phyloP scores from a whole-genome alignment of 2,329 filamentous ascomycete genomes.

The Calonectria leucothoes region DNA sequence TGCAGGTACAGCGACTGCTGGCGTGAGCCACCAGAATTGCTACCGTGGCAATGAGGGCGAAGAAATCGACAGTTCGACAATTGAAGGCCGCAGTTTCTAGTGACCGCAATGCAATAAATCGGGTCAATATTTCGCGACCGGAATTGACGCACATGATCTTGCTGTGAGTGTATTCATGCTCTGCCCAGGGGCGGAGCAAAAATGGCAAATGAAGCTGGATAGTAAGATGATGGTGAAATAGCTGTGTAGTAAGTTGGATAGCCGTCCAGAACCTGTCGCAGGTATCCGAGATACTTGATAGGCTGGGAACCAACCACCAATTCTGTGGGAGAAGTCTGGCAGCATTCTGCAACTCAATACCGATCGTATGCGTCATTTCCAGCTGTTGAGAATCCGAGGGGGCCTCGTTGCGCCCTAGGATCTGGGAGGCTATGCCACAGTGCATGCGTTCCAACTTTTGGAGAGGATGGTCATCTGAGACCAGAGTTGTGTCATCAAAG shows the following conservation, averaged over 20 bases:
- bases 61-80: slow-evolving; percentile 15
- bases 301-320: not conserved
- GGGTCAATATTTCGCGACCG: slow-evolving; percentile 13
- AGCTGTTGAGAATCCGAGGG: not conserved
- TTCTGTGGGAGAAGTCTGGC: not conserved
- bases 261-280: not conserved
- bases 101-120: slow-evolving; percentile 12
- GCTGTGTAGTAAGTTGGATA: not conserved
- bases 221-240: not conserved
- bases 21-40: slow-evolving; percentile 3
- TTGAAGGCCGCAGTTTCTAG: slow-evolving; percentile 4
- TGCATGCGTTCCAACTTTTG: not conserved
- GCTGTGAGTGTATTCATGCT: slow-evolving; percentile 8
- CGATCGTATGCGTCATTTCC: not conserved
- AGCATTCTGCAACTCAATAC: not conserved
- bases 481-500: not conserved
- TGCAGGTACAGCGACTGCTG: not conserved
- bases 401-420: not conserved
- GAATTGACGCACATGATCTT: slow-evolving; percentile 8
- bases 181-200: not conserved
- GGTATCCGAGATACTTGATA: not conserved
- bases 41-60: slow-evolving; percentile 5
- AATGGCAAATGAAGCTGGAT: slow-evolving; percentile 2
- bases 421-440: not conserved
- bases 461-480: not conserved